Percentiles rank a stretch among this genome's conserved stretches.
Evolutionary conservation across 495 filamentous ascomycete species (phyloP).

Genomic region (Neurospora sp.): DNA sequence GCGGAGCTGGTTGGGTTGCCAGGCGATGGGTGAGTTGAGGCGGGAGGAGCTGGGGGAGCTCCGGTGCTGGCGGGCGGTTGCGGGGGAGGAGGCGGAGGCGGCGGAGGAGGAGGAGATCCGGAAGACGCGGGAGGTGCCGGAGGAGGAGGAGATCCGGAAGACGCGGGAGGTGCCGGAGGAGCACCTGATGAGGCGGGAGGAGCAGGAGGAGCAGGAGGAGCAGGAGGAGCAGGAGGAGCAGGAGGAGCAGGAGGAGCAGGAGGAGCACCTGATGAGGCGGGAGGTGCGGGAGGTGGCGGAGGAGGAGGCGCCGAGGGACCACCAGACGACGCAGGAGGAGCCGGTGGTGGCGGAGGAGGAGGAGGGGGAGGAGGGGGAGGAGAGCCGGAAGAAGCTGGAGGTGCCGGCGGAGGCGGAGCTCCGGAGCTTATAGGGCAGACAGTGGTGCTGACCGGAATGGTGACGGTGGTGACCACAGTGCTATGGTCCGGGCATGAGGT

Average conservation of each 20-base stretch:
- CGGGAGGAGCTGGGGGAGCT: constrained; percentile 1
- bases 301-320: constrained; percentile 7
- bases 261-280: constrained; percentile 4
- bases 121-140: not conserved
- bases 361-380: constrained; percentile 2
- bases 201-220: constrained; percentile 4
- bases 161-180: not conserved
- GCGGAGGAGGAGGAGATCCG: not conserved
- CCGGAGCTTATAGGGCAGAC: constrained; percentile 23
- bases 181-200: constrained; percentile 5
- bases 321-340: constrained; percentile 11
- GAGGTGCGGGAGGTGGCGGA: constrained; percentile 3
- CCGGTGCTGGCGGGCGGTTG: not conserved
- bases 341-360: constrained; percentile 4
- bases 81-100: not conserved
- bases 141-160: not conserved
- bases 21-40: constrained; percentile 9
- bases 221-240: not conserved
- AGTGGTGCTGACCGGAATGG: constrained; percentile 24
- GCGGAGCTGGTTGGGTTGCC: constrained; percentile 5
- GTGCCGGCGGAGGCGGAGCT: constrained; percentile 1
- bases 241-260: too few species aligned
- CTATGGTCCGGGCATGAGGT: constrained; percentile 20
- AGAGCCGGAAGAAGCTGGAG: constrained; percentile 5
- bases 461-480: constrained; percentile 28